These are phyloP conservation scores for Alternaria sp. DNA, from an alignment of 2,329 filamentous ascomycete species.

Conservation along the genomic window DNA sequence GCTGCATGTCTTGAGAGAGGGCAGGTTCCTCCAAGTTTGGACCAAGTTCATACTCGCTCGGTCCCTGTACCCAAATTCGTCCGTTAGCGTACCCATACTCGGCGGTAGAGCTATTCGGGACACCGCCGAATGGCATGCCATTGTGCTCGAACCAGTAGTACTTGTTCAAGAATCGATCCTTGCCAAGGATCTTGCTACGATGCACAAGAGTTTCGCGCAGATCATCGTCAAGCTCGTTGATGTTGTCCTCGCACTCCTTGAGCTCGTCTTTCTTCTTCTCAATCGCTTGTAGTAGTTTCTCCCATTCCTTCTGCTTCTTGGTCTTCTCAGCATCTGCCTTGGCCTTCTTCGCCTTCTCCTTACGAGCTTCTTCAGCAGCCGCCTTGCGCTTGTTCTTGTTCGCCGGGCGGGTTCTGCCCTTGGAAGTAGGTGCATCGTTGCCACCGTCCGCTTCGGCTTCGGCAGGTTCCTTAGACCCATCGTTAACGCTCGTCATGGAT, in stretches of 20 bases:
- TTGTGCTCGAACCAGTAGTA: conserved; percentile 99
- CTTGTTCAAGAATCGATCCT: conserved; percentile 96
- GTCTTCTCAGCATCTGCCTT: conserved; percentile 66
- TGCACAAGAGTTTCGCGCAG: conserved; percentile 93
- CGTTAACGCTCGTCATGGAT: conserved; percentile 57
- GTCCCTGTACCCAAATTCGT: conserved; percentile 94
- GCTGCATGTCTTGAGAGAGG: conserved; percentile 75
- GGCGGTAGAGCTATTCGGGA: conserved; percentile 87
- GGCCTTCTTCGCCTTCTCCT: conserved; percentile 70
- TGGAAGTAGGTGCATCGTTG: conserved; percentile 60
- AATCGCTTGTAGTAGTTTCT: conserved; percentile 86
- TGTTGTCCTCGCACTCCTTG: conserved; percentile 81
- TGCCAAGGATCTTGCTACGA: conserved; percentile 85
- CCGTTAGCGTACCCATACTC: conserved; percentile 90
- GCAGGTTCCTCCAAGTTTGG: conserved; percentile 62
- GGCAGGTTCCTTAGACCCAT: conserved; percentile 67
- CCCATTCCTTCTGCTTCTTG: conserved; percentile 82
- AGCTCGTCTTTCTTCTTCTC: conserved; percentile 84
- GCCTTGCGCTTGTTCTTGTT: conserved; percentile 78
- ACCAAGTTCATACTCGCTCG: conserved; percentile 79
- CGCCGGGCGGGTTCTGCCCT: conserved; percentile 62
- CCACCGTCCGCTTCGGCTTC: conserved; percentile 75
- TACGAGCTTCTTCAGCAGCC: conserved; percentile 65
- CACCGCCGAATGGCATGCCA: conserved; percentile 91
- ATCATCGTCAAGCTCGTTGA: conserved; percentile 86